Evolutionary conservation across 2,329 filamentous ascomycete genomes (phyloP).

Genomic region (Didymella keratinophila): DNA sequence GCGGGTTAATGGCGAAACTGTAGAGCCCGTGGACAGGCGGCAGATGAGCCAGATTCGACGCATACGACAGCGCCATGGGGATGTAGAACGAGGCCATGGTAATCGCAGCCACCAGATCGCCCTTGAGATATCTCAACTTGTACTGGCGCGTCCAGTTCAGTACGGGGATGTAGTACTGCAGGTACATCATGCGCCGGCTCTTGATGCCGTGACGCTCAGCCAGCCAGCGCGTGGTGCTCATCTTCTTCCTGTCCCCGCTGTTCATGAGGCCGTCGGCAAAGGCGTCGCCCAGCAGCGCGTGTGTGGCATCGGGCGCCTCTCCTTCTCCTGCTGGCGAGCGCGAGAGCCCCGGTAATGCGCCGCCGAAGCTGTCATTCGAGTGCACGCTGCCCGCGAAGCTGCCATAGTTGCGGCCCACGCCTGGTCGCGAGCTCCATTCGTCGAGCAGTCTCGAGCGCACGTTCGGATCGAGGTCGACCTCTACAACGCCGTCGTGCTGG

Average conservation of each 20-base stretch:
- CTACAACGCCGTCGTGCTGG: slow-evolving; percentile 30
- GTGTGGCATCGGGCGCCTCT: slow-evolving; percentile 44
- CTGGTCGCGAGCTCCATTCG: slow-evolving; percentile 61
- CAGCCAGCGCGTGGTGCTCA: slow-evolving; percentile 75
- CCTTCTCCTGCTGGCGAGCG: slow-evolving; percentile 33
- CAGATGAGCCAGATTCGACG: slow-evolving; percentile 89
- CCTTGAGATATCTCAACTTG: slow-evolving; percentile 78
- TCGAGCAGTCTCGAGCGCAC: slow-evolving; percentile 52
- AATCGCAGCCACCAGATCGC: slow-evolving; percentile 85
- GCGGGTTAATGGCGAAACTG: slow-evolving; percentile 88
- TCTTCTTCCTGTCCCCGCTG: slow-evolving; percentile 64
- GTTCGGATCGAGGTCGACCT: slow-evolving; percentile 44
- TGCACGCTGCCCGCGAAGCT: slow-evolving; percentile 62
- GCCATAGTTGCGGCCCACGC: slow-evolving; percentile 60
- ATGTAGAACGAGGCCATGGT: slow-evolving; percentile 99
- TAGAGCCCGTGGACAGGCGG: slow-evolving; percentile 95
- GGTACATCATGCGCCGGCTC: slow-evolving; percentile 76
- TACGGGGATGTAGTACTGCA: slow-evolving; percentile 92
- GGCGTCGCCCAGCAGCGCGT: slow-evolving; percentile 53
- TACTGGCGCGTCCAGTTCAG: slow-evolving; percentile 92
- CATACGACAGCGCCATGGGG: slow-evolving; percentile 93
- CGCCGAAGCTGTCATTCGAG: slow-evolving; percentile 51
- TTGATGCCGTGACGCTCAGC: slow-evolving; percentile 77
- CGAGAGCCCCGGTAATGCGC: slow-evolving; percentile 45
- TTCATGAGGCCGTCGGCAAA: slow-evolving; percentile 55